Conservation (phyloP, 352 stramenopile genomes). For the Phytophthora agathidicida region DNA sequence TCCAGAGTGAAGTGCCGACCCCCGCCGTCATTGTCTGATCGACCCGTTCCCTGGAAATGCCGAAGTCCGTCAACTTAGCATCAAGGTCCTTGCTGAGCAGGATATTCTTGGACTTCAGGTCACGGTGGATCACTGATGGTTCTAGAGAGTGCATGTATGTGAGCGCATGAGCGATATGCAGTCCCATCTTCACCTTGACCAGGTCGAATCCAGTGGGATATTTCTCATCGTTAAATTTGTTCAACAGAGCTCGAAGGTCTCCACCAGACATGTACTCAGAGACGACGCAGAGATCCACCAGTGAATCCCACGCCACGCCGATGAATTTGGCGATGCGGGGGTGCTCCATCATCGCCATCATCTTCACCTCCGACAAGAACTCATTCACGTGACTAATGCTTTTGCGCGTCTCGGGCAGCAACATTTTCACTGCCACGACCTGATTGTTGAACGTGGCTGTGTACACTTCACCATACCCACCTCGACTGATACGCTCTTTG, state of each 20-base stretch:
- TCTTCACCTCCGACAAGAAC: slow-evolving; percentile 65
- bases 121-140: slow-evolving; percentile 11
- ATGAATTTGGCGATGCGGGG: slow-evolving; percentile 20
- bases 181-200: slow-evolving; percentile 8
- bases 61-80: slow-evolving; percentile 22
- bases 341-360: slow-evolving; percentile 53
- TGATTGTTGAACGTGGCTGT: slow-evolving; percentile 33
- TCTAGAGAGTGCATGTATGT: slow-evolving; percentile 22
- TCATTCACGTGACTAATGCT: slow-evolving; percentile 39
- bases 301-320: slow-evolving; percentile 23
- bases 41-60: slow-evolving; percentile 22
- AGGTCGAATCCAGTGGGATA: slow-evolving; percentile 12
- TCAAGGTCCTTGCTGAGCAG: slow-evolving; percentile 10
- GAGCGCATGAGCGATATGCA: slow-evolving; percentile 21
- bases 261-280: slow-evolving; percentile 23
- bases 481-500: slow-evolving; percentile 28
- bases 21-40: slow-evolving; percentile 22
- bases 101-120: slow-evolving; percentile 24
- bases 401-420: slow-evolving; percentile 34
- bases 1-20: slow-evolving; percentile 16
- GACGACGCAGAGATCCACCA: slow-evolving; percentile 20
- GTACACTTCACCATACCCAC: slow-evolving; percentile 43
- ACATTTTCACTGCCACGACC: slow-evolving; percentile 39
- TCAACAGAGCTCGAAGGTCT: slow-evolving; percentile 15
- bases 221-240: slow-evolving; percentile 8